A percentile compares a stretch with the other conserved stretches of the same genome.
Evolutionary conservation across 768 basidiomycete species (phyloP).

Genomic region (Rhodotorula taiwanensis): DNA sequence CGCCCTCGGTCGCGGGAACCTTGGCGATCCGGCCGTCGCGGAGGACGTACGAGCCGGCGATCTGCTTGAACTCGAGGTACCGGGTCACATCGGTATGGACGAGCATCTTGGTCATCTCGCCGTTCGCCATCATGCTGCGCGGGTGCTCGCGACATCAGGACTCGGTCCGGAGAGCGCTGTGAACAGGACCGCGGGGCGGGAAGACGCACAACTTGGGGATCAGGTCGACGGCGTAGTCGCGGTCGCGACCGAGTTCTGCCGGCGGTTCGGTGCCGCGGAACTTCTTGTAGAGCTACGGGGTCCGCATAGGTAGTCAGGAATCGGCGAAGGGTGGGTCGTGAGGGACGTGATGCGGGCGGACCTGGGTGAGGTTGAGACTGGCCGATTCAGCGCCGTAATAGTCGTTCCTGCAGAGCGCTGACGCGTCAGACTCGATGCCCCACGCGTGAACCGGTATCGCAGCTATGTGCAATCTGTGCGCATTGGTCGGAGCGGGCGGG

Average conservation of each 20-base stretch:
- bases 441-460: too few relatives aligned
- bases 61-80: slow-evolving; percentile 99
- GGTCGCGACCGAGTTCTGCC: slow-evolving; percentile 81
- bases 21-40: slow-evolving; percentile 95
- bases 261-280: slow-evolving; percentile 78
- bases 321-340: not conserved
- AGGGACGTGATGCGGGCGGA: slow-evolving; percentile 42
- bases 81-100: slow-evolving; percentile 98
- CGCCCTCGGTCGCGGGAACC: slow-evolving; percentile 94
- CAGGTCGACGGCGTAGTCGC: slow-evolving; percentile 96
- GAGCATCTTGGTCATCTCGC: slow-evolving; percentile 94
- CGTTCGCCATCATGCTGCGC: slow-evolving; percentile 76
- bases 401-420: slow-evolving; percentile 67
- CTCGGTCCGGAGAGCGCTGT: too few relatives aligned
- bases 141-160: too few relatives aligned
- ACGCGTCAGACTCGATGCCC: not conserved
- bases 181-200: too few relatives aligned
- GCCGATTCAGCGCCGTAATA: slow-evolving; percentile 98
- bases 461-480: not conserved
- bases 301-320: not conserved
- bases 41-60: slow-evolving; percentile 95
- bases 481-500: too few relatives aligned
- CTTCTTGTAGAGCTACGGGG: slow-evolving; percentile 78
- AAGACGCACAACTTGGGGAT: slow-evolving; percentile 78
- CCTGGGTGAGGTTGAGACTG: slow-evolving; percentile 94